A percentile compares a stretch with the other conserved stretches of the same genome.
Conservation (phyloP, 768 basidiomycete species). For the Tulasnella sp. region DNA sequence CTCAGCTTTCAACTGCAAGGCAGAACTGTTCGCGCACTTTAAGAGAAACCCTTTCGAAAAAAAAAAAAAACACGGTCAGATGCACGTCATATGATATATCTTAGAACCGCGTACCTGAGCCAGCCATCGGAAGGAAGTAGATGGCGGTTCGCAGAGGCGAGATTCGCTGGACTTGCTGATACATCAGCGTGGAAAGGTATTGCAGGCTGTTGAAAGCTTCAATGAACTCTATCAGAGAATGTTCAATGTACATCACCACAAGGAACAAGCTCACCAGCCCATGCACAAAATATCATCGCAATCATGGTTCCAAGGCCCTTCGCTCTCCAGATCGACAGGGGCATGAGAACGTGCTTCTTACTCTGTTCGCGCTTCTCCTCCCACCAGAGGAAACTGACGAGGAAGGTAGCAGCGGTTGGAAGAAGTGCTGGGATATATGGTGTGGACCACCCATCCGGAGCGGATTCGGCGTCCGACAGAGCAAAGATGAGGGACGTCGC, state of each 20-base stretch:
- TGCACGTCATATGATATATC: background rate
- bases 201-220: slow-evolving; percentile 5
- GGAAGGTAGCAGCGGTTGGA: slow-evolving; percentile 6
- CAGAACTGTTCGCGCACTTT: background rate
- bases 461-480: slow-evolving; percentile 8
- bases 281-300: slow-evolving; percentile 2
- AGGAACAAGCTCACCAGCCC: background rate
- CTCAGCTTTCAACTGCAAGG: no score
- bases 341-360: slow-evolving; percentile 2
- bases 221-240: background rate
- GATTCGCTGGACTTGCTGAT: slow-evolving; percentile 6
- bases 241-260: background rate
- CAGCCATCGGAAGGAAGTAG: slow-evolving; percentile 1
- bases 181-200: slow-evolving; percentile 9
- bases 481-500: slow-evolving; percentile 11
- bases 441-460: slow-evolving; percentile 9
- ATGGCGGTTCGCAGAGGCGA: slow-evolving; percentile 4
- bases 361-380: slow-evolving; percentile 4
- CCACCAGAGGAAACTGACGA: slow-evolving; percentile 13
- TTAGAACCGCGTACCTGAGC: background rate
- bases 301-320: slow-evolving; percentile 7
- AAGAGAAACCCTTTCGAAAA: background rate
- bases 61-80: background rate
- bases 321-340: slow-evolving; percentile 7
- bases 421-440: slow-evolving; percentile 11